These are phyloP conservation scores for Acorus gramineus DNA, from an alignment of 106 monocot genomes.

Conservation along the genomic window DNA sequence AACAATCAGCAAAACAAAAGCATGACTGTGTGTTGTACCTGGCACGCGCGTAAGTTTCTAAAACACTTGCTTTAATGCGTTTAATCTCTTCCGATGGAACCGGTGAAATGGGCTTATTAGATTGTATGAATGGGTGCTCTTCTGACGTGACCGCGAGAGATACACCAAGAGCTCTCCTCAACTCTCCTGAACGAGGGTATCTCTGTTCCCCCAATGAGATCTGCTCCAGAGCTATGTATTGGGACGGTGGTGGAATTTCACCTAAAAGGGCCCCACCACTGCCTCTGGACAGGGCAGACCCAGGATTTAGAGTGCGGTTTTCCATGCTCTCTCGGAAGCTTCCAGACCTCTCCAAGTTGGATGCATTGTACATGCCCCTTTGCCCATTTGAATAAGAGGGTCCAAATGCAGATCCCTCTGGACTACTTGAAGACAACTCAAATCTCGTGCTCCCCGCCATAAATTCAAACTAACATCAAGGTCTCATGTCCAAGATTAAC, in stretches of 20 bases:
- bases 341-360: conserved; percentile 32
- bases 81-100: conserved; percentile 37
- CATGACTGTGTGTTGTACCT: no score
- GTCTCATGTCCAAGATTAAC: no score
- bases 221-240: conserved; percentile 17
- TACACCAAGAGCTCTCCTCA: conserved; percentile 28
- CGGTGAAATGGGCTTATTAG: conserved; percentile 10
- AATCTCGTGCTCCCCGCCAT: conserved; percentile 1
- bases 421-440: conserved; percentile 30
- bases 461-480: no score
- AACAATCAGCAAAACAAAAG: no score
- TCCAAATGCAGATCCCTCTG: conserved; percentile 19
- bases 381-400: conserved; percentile 17
- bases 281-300: conserved; percentile 17
- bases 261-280: conserved; percentile 13
- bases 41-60: conserved; percentile 2
- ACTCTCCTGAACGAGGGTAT: conserved; percentile 19
- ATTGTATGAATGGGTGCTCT: conserved; percentile 16
- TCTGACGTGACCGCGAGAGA: conserved; percentile 22
- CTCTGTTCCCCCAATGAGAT: conserved; percentile 29
- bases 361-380: conserved; percentile 18
- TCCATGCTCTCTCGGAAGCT: conserved; percentile 44
- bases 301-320: conserved; percentile 14
- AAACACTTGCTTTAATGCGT: conserved; percentile 29
- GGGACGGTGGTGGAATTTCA: conserved; percentile 1